These are phyloP conservation scores for Candida sp. DNA, from an alignment of 1,139 yeast species.

Conservation along the genomic window DNA sequence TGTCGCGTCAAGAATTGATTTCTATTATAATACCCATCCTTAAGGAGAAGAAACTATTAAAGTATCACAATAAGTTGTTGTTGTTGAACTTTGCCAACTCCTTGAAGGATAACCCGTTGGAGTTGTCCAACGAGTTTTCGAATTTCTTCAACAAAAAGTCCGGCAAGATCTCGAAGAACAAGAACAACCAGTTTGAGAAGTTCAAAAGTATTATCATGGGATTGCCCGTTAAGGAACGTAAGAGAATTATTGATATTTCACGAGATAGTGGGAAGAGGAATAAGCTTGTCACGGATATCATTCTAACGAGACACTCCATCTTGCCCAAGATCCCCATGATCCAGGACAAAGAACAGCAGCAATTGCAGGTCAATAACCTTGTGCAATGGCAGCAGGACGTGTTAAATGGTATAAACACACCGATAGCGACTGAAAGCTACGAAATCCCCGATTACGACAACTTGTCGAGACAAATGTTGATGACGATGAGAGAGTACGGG, in stretches of 20 bases:
- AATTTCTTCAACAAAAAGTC: conserved; percentile 57
- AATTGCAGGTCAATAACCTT: conserved; percentile 57
- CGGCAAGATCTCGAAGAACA: conserved; percentile 48
- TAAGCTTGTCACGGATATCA: conserved; percentile 74
- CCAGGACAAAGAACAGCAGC: conserved; percentile 58
- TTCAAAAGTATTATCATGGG: conserved; percentile 89
- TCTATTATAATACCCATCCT: conserved; percentile 57
- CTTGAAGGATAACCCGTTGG: conserved; percentile 67
- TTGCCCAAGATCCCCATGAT: conserved; percentile 90
- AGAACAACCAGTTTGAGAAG: conserved; percentile 73
- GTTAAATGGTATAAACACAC: conserved; percentile 85
- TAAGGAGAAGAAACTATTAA: conserved; percentile 48
- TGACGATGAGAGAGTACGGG: conserved; percentile 92
- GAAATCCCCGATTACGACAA: conserved; percentile 85
- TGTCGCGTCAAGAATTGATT: conserved; percentile 78
- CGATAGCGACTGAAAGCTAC: conserved; percentile 75
- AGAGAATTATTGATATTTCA: conserved; percentile 82
- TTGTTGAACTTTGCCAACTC: conserved; percentile 87
- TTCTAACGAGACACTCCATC: conserved; percentile 82
- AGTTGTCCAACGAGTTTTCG: conserved; percentile 53
- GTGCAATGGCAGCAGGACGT: conserved; percentile 95
- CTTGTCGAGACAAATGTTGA: conserved; percentile 71
- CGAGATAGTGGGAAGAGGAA: conserved; percentile 82
- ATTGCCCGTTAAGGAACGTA: conserved; percentile 82
- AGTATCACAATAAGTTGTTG: conserved; percentile 81